A percentile compares a stretch with the other conserved stretches of the same genome.
These are phyloP conservation scores for Alnus glutinosa DNA, from an alignment of 306 rosid genomes.

Conservation along the genomic window DNA sequence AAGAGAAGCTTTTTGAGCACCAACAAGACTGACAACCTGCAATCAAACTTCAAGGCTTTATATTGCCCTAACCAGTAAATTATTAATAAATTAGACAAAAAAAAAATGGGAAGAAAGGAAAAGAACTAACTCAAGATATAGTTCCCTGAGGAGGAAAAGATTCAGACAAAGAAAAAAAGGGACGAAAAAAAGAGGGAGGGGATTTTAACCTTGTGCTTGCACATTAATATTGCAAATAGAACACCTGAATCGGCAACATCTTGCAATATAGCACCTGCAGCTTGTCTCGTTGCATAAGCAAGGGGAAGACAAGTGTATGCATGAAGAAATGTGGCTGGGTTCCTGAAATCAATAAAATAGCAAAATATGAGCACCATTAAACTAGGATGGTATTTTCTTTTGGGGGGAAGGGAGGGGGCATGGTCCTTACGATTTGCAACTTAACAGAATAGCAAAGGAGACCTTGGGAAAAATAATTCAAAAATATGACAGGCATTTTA, in stretches of 20 bases:
- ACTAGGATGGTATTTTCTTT: background rate
- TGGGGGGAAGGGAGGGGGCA: background rate
- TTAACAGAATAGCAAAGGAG: conserved; percentile 13
- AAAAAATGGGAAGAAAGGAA: background rate
- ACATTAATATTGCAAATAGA: conserved; percentile 90
- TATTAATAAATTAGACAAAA: background rate
- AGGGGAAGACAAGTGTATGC: conserved; percentile 96
- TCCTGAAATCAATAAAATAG: conserved; percentile 57
- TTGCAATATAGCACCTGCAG: conserved; percentile 92
- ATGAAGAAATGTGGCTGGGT: conserved; percentile 95
- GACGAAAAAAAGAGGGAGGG: conserved; percentile 15
- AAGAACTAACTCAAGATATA: background rate
- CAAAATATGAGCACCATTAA: conserved; percentile 16
- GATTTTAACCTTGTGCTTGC: conserved; percentile 74
- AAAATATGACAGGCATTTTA: background rate
- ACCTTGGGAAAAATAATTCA: conserved; percentile 16
- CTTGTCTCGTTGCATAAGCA: conserved; percentile 88
- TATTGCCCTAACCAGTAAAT: conserved; percentile 7
- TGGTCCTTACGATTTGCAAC: background rate
- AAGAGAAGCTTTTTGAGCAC: conserved; percentile 96
- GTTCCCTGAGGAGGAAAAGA: conserved; percentile 15
- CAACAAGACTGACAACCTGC: conserved; percentile 91
- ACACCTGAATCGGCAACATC: conserved; percentile 93
- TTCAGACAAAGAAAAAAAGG: background rate
- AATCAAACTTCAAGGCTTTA: conserved; percentile 43